Percentiles rank a stretch among this genome's conserved stretches.
Conservation (phyloP, 2,329 filamentous ascomycete species). For the Sordariomycetes sp. region DNA sequence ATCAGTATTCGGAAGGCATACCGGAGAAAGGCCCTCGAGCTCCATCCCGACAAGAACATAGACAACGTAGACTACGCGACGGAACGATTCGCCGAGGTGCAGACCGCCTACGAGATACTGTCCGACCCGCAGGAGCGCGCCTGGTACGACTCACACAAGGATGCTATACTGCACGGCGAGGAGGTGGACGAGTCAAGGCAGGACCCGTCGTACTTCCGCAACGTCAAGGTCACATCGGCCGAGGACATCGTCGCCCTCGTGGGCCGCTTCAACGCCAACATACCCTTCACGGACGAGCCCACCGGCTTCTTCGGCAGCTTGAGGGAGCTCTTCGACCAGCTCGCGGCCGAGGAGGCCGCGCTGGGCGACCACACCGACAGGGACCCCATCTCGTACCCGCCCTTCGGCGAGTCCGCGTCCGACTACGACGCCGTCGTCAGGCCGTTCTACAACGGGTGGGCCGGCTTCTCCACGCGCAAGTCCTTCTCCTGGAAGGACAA, state of each 20-base stretch:
- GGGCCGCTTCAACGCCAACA: conserved; percentile 64
- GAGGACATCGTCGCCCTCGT: conserved; percentile 72
- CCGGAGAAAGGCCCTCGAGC: conserved; percentile 76
- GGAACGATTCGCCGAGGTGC: conserved; percentile 77
- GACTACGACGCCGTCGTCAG: conserved; percentile 66
- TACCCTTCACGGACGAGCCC: conserved; percentile 71
- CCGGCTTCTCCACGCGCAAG: conserved; percentile 72
- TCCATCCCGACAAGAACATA: conserved; percentile 91
- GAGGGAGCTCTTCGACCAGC: conserved; percentile 64
- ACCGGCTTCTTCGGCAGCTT: conserved; percentile 79
- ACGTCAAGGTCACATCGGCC: conserved; percentile 66
- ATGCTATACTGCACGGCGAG: conserved; percentile 65
- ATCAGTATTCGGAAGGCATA: conserved; percentile 80
- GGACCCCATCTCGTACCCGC: conserved; percentile 58
- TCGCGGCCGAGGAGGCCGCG: conserved; percentile 69
- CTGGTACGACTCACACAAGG: conserved; percentile 95
- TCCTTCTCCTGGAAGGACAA: conserved; percentile 83
- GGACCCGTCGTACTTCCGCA: conserved; percentile 50
- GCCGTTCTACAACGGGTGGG: conserved; percentile 74
- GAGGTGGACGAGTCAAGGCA: conserved; percentile 32
- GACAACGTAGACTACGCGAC: conserved; percentile 78
- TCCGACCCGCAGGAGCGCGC: conserved; percentile 91
- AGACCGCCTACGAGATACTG: conserved; percentile 89
- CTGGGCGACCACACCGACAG: conserved; percentile 60
- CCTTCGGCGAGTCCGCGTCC: conserved; percentile 71